Percentiles rank a stretch among this genome's conserved stretches.
phyloP scores from a whole-genome alignment of 106 monocot genomes.

The Xerophyta viscosa region DNA sequence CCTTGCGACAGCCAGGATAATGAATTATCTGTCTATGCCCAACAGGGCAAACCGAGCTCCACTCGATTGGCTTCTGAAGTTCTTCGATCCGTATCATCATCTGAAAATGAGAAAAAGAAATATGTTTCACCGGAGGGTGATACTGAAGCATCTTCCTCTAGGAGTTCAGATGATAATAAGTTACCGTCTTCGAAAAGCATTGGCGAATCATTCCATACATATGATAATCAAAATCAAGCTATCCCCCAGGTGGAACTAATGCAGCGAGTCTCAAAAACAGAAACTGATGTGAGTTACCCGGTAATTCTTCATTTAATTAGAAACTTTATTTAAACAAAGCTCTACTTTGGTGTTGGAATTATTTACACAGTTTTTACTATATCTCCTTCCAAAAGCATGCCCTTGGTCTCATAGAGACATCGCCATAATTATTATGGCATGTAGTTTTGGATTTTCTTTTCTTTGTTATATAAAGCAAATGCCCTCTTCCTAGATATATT shows the following conservation, averaged over 20 bases:
- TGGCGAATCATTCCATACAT: neutral
- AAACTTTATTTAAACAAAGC: neutral
- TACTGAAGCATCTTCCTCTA: neutral
- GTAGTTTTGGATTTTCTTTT: too few relatives aligned
- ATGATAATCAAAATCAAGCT: neutral
- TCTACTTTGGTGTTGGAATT: neutral
- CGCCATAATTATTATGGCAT: too few relatives aligned
- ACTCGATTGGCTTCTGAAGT: neutral
- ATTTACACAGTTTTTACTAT: neutral
- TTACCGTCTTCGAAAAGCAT: neutral
- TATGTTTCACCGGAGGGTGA: neutral
- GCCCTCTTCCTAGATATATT: neutral
- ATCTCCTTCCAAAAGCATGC: too few relatives aligned
- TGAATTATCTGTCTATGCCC: slow-evolving; percentile 9
- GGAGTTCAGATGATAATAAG: neutral
- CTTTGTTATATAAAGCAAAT: too few relatives aligned
- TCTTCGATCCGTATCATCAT: neutral
- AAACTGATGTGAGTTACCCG: neutral
- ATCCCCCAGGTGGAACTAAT: neutral
- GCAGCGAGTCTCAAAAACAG: too few relatives aligned
- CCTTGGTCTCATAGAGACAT: too few relatives aligned
- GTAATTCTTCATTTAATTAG: neutral
- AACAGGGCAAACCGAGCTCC: neutral
- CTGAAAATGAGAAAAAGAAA: neutral
- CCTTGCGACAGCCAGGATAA: neutral